Evolutionary conservation across 441 rosid genomes (phyloP).

Genomic region (Croton laevigatus): DNA sequence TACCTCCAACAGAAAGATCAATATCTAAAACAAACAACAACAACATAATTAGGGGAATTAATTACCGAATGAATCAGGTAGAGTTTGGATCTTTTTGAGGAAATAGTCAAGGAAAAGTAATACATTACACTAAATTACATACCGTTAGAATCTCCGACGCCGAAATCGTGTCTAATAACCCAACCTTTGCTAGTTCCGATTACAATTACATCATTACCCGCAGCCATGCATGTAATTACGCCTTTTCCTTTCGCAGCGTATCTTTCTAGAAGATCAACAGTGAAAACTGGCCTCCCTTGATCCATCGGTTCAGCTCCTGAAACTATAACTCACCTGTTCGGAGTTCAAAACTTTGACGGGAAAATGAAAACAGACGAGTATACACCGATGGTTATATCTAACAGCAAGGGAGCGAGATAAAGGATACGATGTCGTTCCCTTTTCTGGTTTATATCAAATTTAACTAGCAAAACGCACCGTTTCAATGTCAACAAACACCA

Average conservation of each 20-base stretch:
- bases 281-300: constrained; percentile 75
- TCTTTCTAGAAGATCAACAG: constrained; percentile 89
- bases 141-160: constrained; percentile 78
- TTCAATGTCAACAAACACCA: neutral
- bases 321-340: neutral
- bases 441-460: constrained; percentile 8
- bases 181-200: constrained; percentile 96
- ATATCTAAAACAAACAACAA: constrained; percentile 42
- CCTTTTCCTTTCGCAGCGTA: constrained; percentile 91
- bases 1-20: constrained; percentile 72
- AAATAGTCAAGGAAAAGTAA: neutral
- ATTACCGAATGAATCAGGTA: neutral
- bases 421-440: neutral
- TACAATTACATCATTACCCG: constrained; percentile 94
- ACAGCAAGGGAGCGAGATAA: neutral
- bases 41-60: neutral
- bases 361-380: neutral
- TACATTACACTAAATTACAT: neutral
- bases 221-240: constrained; percentile 90
- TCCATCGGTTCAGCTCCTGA: constrained; percentile 41
- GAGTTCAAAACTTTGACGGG: constrained; percentile 3
- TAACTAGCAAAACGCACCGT: neutral
- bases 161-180: constrained; percentile 91
- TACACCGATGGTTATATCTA: neutral
- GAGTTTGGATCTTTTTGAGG: neutral